These are phyloP conservation scores for Plenodomus lindquistii DNA, from an alignment of 2,329 filamentous ascomycete species.

Conservation along the genomic window DNA sequence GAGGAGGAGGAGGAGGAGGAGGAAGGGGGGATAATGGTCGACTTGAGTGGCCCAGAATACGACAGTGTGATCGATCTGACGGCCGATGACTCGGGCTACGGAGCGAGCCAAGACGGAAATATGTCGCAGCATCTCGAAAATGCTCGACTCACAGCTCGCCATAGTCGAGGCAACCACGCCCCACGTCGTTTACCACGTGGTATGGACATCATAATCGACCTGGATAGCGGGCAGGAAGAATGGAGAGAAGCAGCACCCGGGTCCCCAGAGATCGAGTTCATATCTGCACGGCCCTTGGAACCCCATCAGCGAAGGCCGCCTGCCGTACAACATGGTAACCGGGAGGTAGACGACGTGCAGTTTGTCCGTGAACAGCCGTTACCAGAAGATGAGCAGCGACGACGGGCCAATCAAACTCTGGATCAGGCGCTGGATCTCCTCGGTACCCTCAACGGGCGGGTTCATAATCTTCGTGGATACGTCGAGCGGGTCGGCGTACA, in stretches of 20 bases:
- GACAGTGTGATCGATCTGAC: slow-evolving; percentile 38
- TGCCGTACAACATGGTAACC: slow-evolving; percentile 2
- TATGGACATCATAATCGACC: slow-evolving; percentile 48
- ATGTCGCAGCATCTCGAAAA: not conserved
- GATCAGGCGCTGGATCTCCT: slow-evolving; percentile 24
- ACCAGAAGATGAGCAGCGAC: slow-evolving; percentile 21
- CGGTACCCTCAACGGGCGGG: slow-evolving; percentile 16
- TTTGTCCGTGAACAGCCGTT: slow-evolving; percentile 31
- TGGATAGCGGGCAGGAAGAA: slow-evolving; percentile 40
- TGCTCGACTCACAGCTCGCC: not conserved
- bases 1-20: slow-evolving; percentile 14
- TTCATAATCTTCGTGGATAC: slow-evolving; percentile 25
- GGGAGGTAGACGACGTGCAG: slow-evolving; percentile 36
- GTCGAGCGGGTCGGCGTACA: slow-evolving; percentile 25
- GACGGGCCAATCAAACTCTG: slow-evolving; percentile 21
- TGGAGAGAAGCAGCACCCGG: slow-evolving; percentile 30
- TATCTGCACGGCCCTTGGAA: slow-evolving; percentile 36
- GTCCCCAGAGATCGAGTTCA: slow-evolving; percentile 56
- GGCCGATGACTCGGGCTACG: slow-evolving; percentile 29
- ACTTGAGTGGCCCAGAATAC: slow-evolving; percentile 9
- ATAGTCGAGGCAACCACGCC: slow-evolving; percentile 12
- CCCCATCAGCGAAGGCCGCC: slow-evolving; percentile 12
- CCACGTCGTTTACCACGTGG: slow-evolving; percentile 46
- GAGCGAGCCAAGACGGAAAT: slow-evolving; percentile 13
- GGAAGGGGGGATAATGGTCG: slow-evolving; percentile 3